Percentiles rank a stretch among this genome's conserved stretches.
These are phyloP conservation scores for Capsicum baccatum DNA, from an alignment of 257 asterid species.

Conservation along the genomic window DNA sequence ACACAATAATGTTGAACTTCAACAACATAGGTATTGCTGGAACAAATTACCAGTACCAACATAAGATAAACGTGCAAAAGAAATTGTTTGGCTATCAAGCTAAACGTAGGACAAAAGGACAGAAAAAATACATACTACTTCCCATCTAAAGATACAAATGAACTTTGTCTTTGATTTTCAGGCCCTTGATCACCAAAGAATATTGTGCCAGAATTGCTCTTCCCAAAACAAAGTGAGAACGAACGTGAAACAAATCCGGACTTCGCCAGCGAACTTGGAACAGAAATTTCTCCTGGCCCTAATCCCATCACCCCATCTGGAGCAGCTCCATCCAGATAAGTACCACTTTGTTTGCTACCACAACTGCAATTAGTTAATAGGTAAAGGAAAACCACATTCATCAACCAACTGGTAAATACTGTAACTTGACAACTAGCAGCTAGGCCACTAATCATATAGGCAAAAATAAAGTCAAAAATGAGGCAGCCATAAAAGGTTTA, in stretches of 20 bases:
- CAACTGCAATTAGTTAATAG: conserved; percentile 53
- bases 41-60: conserved; percentile 30
- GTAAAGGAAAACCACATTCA: conserved; percentile 15
- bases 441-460: not conserved
- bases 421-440: conserved; percentile 18
- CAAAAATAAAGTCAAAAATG: not conserved
- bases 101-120: conserved; percentile 20
- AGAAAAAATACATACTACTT: conserved; percentile 45
- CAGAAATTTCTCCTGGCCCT: conserved; percentile 80
- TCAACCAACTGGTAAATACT: conserved; percentile 22
- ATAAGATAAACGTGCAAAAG: conserved; percentile 18
- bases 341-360: conserved; percentile 83
- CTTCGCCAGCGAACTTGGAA: conserved; percentile 77
- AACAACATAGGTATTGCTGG: conserved; percentile 54
- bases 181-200: conserved; percentile 85
- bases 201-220: conserved; percentile 71
- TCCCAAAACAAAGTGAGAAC: conserved; percentile 77
- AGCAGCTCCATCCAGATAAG: conserved; percentile 72
- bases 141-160: conserved; percentile 53
- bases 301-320: conserved; percentile 88
- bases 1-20: conserved; percentile 65
- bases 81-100: conserved; percentile 21
- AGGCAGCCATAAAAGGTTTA: conserved; percentile 1
- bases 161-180: conserved; percentile 58
- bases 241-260: conserved; percentile 75